Evolutionary conservation across 1,139 yeast species (phyloP), one percentile per base, ranked within the genome.

Genomic region (Blastobotrys capitulatus): DNA sequence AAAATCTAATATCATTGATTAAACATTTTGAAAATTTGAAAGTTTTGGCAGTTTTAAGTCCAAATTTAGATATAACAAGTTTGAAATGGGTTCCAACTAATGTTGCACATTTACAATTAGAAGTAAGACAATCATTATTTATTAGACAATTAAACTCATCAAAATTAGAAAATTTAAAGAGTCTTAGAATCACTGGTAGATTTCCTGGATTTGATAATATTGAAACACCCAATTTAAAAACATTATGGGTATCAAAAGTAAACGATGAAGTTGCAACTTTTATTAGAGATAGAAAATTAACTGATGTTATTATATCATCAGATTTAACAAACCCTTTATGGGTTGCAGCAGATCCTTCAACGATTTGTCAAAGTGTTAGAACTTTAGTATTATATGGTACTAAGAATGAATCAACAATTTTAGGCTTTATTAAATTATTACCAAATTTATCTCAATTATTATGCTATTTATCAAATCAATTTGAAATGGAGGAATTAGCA

Each of bases 321-420:
- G 48, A 44, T 32, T 31, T 44, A 26, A 31, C 43, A 9, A 38
- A 29, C 32, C 48, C 48, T 2, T n/a, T 38, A 22, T 38, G 38
- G 38, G 38, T 44, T 15, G 43, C 48, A 6, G 16, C 48, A 6
- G 43, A 44, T 19, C 39, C 43, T 2, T 22, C 15, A 15, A 44
- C 39, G n/a, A 34, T 44, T n/a, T 44, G 48, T 32, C 42, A 43
- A 7, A n/a, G 31, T 6, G 48, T 44, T 2, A 19, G 15, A 4
- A 44, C 48, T 2, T 32, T 44, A 38, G 43, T 44, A 25, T 38
- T 44, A 25, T 44, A 44, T 25, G 43, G 43, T 12, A 44, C 27
- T n/a, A 12, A 38, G 10, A 9, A 15, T 32, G 48, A 38, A 12
- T 29, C 37, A 9, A 44, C 43, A 12, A 34, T 44, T 15, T 6